phyloP scores from a whole-genome alignment of 2,329 filamentous ascomycete genomes.

The Cytospora chrysosperma region DNA sequence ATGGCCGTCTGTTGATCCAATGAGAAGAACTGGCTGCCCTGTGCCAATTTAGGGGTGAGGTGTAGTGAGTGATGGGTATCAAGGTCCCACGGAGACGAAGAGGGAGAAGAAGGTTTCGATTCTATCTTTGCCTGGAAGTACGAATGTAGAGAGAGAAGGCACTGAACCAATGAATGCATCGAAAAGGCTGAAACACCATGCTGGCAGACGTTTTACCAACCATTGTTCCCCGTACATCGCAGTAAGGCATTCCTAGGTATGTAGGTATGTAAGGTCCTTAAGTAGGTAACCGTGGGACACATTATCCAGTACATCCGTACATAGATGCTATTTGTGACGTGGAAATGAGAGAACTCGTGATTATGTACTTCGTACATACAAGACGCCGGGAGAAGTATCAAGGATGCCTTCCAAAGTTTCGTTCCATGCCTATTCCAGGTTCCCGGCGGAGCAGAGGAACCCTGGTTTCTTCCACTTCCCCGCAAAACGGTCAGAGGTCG shows the following conservation, averaged over 20 bases:
- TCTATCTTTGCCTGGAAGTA: not conserved
- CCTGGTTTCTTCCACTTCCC: constrained; percentile 4
- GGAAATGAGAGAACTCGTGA: not conserved
- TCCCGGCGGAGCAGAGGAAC: no score
- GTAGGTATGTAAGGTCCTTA: no score
- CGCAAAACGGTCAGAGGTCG: not conserved
- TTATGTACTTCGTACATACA: no score
- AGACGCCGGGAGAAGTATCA: no score
- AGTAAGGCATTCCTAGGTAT: no score
- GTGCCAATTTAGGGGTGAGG: not conserved
- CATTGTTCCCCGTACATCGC: not conserved
- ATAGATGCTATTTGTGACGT: not conserved
- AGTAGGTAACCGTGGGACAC: not conserved
- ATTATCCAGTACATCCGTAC: not conserved
- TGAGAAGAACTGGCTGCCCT: not conserved
- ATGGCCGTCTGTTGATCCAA: not conserved
- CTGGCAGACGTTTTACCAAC: no score
- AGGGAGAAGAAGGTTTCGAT: not conserved
- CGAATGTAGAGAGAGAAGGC: no score
- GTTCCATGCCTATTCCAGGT: no score
- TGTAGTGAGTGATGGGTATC: not conserved
- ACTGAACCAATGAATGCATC: not conserved
- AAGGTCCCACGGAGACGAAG: no score
- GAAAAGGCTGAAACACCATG: not conserved
- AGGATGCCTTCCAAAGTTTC: no score